Evolutionary conservation across 257 asterid species (phyloP).

Genomic region (Solanum lignicaule): DNA sequence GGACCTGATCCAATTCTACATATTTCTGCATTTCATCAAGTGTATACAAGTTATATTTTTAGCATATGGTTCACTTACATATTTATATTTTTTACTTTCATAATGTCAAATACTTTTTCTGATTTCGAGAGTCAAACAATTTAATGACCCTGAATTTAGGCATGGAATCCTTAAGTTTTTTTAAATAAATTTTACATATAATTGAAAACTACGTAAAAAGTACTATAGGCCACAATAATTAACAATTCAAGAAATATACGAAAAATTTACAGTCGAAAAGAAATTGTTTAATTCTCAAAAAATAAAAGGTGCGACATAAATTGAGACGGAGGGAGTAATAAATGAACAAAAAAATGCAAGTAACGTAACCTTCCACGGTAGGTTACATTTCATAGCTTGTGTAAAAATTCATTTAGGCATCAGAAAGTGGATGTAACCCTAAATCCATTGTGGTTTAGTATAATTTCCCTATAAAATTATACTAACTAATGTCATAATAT

Average conservation of each 20-base stretch:
- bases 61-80: neutral
- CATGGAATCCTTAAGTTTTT: no score
- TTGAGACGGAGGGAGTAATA: neutral
- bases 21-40: conserved; percentile 32
- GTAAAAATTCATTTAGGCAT: neutral
- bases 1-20: conserved; percentile 81
- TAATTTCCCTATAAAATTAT: neutral
- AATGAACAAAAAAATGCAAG: neutral
- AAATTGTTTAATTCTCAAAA: no score
- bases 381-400: neutral
- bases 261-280: no score
- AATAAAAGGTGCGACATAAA: no score
- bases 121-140: no score
- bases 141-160: no score
- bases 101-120: neutral
- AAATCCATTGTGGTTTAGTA: neutral
- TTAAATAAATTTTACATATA: no score
- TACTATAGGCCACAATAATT: no score
- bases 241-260: no score
- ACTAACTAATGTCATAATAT: no score
- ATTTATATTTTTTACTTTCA: neutral
- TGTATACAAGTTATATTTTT: neutral
- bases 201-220: no score
- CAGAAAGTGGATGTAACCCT: neutral
- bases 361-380: neutral